A percentile compares a stretch with the other conserved stretches of the same genome.
Conservation (phyloP, 2,329 filamentous ascomycete genomes). For the Colletotrichum lini region DNA sequence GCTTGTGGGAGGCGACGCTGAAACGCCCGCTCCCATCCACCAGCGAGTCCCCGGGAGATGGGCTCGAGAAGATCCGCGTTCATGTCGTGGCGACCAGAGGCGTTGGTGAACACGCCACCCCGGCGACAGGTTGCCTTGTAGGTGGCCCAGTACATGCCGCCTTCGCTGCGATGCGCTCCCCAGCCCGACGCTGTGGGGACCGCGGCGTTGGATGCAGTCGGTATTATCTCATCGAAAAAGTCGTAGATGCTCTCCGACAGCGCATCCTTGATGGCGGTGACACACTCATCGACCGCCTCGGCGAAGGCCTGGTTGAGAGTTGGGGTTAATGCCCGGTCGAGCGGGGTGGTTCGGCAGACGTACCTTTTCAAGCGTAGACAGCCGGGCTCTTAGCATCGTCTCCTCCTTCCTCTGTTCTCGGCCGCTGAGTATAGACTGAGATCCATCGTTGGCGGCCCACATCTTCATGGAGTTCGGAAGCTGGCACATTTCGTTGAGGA, state of each 20-base stretch:
- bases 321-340: background rate
- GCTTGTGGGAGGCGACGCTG: constrained; percentile 44
- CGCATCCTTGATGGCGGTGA: constrained; percentile 39
- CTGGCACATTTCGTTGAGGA: constrained; percentile 45
- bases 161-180: constrained; percentile 41
- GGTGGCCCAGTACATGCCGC: constrained; percentile 46
- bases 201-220: constrained; percentile 42
- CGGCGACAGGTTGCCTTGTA: constrained; percentile 48
- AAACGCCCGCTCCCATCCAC: constrained; percentile 49
- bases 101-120: constrained; percentile 42
- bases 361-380: constrained; percentile 40
- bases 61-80: constrained; percentile 48
- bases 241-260: constrained; percentile 45
- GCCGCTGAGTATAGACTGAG: constrained; percentile 38
- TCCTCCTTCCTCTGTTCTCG: constrained; percentile 43
- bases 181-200: constrained; percentile 43
- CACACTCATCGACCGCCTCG: constrained; percentile 38
- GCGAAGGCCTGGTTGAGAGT: constrained; percentile 42
- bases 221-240: constrained; percentile 44
- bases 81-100: constrained; percentile 44
- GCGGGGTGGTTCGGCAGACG: background rate
- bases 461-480: constrained; percentile 47
- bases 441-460: constrained; percentile 46
- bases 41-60: constrained; percentile 43
- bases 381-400: constrained; percentile 31